These are phyloP conservation scores for Caryopteris hybrid DNA, from an alignment of 305 asterid genomes.

Conservation along the genomic window DNA sequence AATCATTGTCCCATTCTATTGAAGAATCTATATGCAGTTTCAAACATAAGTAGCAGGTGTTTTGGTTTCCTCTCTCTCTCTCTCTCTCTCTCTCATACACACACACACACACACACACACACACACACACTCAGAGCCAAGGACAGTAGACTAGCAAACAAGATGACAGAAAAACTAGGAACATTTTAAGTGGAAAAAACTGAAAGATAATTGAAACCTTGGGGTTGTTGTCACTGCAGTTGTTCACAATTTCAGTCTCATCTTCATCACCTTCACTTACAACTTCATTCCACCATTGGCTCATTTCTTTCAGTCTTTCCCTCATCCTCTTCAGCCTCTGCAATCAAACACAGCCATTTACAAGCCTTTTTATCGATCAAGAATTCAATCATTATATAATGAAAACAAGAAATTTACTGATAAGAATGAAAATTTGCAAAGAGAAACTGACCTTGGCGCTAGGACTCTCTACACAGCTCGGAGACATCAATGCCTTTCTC, in stretches of 20 bases:
- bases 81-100: too few relatives aligned
- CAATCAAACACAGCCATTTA: not conserved
- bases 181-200: not conserved
- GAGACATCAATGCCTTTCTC: constrained; percentile 13
- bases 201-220: constrained; percentile 18
- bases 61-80: not conserved
- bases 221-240: not conserved
- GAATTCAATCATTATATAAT: too few relatives aligned
- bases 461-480: constrained; percentile 26
- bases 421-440: too few relatives aligned
- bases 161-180: not conserved
- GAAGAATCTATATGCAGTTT: not conserved
- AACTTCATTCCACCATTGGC: constrained; percentile 35
- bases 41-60: too few relatives aligned
- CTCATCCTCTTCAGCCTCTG: constrained; percentile 38
- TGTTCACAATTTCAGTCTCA: not conserved
- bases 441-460: constrained; percentile 19
- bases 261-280: constrained; percentile 30
- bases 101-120: too few relatives aligned
- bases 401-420: too few relatives aligned
- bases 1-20: too few relatives aligned
- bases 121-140: too few relatives aligned
- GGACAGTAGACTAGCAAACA: not conserved
- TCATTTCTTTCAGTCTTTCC: constrained; percentile 35
- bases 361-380: not conserved